Evolutionary conservation across 2,329 filamentous ascomycete species (phyloP).

Genomic region (Hypoxylon rubiginosum): DNA sequence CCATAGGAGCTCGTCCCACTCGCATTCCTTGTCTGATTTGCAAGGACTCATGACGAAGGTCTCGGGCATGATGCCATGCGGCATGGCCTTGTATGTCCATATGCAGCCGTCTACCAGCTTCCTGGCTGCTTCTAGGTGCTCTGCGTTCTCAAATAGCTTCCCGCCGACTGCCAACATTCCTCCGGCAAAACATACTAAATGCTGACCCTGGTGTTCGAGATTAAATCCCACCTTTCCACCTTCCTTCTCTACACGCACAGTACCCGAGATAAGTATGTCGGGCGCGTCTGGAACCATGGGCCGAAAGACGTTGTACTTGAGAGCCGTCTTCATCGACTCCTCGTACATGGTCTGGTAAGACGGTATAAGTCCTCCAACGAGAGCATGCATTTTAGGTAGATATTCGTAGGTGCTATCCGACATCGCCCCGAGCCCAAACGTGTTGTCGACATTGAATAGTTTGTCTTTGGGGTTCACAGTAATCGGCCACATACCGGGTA

Average conservation of each 20-base stretch:
- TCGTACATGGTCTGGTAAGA: slow-evolving; percentile 74
- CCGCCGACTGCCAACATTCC: slow-evolving; percentile 65
- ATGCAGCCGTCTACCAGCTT: slow-evolving; percentile 66
- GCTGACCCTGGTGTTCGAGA: slow-evolving; percentile 56
- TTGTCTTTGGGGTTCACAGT: slow-evolving; percentile 69
- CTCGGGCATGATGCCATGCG: slow-evolving; percentile 67
- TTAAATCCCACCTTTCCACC: slow-evolving; percentile 50
- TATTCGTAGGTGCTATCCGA: slow-evolving; percentile 65
- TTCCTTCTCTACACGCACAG: slow-evolving; percentile 41
- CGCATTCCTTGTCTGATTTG: slow-evolving; percentile 42
- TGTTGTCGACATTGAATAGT: slow-evolving; percentile 53
- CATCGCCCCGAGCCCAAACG: slow-evolving; percentile 54
- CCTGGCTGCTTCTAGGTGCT: slow-evolving; percentile 59
- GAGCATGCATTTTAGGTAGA: slow-evolving; percentile 62
- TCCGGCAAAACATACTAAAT: slow-evolving; percentile 66
- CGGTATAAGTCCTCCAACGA: slow-evolving; percentile 70
- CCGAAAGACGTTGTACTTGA: slow-evolving; percentile 72
- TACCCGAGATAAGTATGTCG: slow-evolving; percentile 73
- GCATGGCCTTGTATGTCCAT: slow-evolving; percentile 64
- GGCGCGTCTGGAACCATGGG: slow-evolving; percentile 71
- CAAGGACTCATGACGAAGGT: slow-evolving; percentile 60
- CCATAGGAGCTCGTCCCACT: slow-evolving; percentile 50
- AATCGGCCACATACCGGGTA: slow-evolving; percentile 75
- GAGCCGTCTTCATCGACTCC: slow-evolving; percentile 70
- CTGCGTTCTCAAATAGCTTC: slow-evolving; percentile 57